These are phyloP conservation scores for Penicillium bialowiezense DNA, from an alignment of 495 filamentous ascomycete genomes.

Conservation along the genomic window DNA sequence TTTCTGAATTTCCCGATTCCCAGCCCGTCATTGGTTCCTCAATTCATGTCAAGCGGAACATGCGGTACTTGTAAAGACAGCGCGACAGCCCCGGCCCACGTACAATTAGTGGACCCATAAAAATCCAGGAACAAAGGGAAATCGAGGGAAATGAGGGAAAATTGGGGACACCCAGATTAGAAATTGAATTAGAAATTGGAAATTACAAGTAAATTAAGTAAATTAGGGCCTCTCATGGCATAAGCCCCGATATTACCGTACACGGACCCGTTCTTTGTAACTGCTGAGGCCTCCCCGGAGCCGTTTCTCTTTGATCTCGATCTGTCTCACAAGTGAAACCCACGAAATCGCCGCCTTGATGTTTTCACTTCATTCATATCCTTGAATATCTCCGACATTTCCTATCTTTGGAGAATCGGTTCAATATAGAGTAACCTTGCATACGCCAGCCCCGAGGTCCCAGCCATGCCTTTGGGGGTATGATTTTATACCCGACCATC, in stretches of 20 bases:
- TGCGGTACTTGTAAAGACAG: neutral
- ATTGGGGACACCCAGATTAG: no score
- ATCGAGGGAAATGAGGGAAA: neutral
- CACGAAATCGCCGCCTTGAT: neutral
- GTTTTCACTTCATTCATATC: neutral
- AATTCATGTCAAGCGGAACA: neutral
- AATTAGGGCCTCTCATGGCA: neutral
- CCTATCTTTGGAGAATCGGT: neutral
- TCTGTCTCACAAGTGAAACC: neutral
- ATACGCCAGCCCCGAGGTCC: neutral
- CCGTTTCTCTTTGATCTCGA: neutral
- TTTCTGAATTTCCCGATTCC: neutral
- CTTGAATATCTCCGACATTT: neutral
- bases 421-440: neutral
- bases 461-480: slow-evolving; percentile 1
- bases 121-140: neutral
- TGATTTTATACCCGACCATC: slow-evolving; percentile 1
- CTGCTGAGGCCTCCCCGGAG: neutral
- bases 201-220: no score
- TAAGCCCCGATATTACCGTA: neutral
- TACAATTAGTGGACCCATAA: neutral
- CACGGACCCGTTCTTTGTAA: neutral
- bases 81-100: neutral
- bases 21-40: neutral
- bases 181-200: no score